A percentile compares a stretch with the other conserved stretches of the same genome.
Conservation (phyloP, 1,284 basidiomycete genomes). For the Leccinum angustisporum region DNA sequence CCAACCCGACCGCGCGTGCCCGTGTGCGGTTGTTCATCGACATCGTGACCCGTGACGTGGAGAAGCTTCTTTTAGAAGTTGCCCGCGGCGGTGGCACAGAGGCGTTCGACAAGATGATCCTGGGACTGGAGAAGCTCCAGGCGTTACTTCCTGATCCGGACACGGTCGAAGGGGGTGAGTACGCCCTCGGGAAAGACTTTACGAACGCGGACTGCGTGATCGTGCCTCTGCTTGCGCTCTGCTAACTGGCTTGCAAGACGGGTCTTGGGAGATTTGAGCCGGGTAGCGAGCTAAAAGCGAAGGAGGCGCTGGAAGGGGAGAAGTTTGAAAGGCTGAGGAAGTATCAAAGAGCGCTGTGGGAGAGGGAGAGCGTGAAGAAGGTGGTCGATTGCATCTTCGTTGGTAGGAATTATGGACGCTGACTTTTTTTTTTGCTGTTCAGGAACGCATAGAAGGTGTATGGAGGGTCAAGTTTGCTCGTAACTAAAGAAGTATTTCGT, state of each 20-base stretch:
- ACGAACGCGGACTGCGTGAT: conserved; percentile 57
- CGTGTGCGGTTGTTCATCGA: conserved; percentile 62
- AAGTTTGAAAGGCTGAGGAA: not conserved
- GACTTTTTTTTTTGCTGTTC: not conserved
- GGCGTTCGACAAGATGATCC: conserved; percentile 2
- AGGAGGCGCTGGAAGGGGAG: conserved; percentile 2
- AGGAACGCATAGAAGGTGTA: conserved; percentile 1
- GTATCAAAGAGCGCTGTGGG: not conserved
- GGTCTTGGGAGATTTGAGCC: conserved; percentile 44
- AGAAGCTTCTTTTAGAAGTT: not conserved
- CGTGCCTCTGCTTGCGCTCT: conserved; percentile 46
- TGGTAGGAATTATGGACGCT: not conserved
- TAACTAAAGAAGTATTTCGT: not conserved
- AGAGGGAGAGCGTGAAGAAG: conserved; percentile 1
- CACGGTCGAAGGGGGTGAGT: conserved; percentile 15
- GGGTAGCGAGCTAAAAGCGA: conserved; percentile 41
- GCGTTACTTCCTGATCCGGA: conserved; percentile 29
- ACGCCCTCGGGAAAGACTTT: conserved; percentile 36
- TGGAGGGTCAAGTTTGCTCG: not conserved
- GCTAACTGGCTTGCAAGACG: conserved; percentile 42
- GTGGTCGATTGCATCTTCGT: not conserved
- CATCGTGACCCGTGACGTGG: conserved; percentile 36
- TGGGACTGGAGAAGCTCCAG: conserved; percentile 34
- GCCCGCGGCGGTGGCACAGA: not conserved
- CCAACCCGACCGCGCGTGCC: conserved; percentile 55